Conservation (phyloP, 2,329 filamentous ascomycete species). For the Cadophora luteo-olivacea region DNA sequence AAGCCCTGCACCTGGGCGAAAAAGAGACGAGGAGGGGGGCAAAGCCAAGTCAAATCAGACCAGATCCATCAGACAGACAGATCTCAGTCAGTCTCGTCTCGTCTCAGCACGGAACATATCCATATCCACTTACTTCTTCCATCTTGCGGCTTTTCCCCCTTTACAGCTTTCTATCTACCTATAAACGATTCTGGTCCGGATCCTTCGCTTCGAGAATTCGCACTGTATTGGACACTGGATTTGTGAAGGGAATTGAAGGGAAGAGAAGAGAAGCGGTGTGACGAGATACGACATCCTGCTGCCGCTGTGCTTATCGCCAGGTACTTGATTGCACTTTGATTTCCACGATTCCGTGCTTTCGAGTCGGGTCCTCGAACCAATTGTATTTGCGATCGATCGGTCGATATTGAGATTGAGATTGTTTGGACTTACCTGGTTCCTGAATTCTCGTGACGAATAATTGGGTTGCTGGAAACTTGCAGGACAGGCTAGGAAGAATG, state of each 20-base stretch:
- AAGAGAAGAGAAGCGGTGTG: constrained; percentile 17
- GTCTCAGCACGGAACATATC: constrained; percentile 11
- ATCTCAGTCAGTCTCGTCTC: neutral
- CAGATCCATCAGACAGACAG: neutral
- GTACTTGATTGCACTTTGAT: no score
- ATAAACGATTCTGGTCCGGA: no score
- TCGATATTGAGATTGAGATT: neutral
- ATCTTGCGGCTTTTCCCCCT: no score
- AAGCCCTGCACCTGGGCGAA: neutral
- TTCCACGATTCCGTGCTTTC: neutral
- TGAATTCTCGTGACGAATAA: neutral
- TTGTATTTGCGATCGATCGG: neutral
- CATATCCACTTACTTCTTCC: neutral
- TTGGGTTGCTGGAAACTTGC: neutral
- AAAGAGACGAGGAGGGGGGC: neutral
- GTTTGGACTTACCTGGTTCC: neutral
- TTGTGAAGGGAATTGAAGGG: neutral
- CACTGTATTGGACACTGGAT: neutral
- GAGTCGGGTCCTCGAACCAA: neutral
- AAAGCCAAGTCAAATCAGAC: constrained; percentile 10
- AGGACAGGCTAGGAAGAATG: constrained; percentile 8
- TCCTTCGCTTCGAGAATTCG: no score
- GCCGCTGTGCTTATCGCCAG: neutral
- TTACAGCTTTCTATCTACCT: no score
- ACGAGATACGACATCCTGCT: constrained; percentile 17